Evolutionary conservation across 306 rosid genomes (phyloP).

Genomic region (Prunus davidiana): DNA sequence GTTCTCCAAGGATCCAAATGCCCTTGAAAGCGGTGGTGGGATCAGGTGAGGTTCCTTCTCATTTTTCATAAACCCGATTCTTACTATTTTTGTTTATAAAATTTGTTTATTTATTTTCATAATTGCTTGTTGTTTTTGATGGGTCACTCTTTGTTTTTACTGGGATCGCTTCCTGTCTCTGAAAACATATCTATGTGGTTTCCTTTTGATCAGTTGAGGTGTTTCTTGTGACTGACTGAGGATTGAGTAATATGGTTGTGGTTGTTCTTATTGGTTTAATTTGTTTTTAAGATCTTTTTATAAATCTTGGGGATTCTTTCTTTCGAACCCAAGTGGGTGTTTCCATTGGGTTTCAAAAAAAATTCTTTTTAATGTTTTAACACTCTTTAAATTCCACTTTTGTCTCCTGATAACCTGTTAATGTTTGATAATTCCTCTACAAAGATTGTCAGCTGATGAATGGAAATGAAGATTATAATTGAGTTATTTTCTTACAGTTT

Average conservation of each 20-base stretch:
- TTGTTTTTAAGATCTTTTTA: not conserved
- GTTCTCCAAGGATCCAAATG: conserved; percentile 54
- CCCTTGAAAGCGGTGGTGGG: conserved; percentile 81
- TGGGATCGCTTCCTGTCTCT: not conserved
- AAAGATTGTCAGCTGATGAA: too few species aligned
- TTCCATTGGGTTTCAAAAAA: not conserved
- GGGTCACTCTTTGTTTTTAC: not conserved
- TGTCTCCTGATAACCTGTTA: not conserved
- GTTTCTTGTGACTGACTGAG: too few species aligned
- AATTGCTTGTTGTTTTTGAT: not conserved
- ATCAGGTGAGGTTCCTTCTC: conserved; percentile 40
- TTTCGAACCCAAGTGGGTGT: too few species aligned
- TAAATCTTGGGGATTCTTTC: not conserved
- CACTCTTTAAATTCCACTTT: not conserved
- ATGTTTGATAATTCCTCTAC: not conserved
- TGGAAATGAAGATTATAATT: not conserved
- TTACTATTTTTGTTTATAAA: not conserved
- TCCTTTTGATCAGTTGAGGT: too few species aligned
- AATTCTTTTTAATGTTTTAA: too few species aligned
- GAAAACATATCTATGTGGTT: not conserved
- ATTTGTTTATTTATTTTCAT: too few species aligned
- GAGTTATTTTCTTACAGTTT: not conserved
- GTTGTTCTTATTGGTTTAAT: not conserved
- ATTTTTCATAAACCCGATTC: not conserved
- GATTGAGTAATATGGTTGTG: too few species aligned